Evolutionary conservation across 1,284 basidiomycete genomes (phyloP).

Genomic region (Ganoderma resinaceum): DNA sequence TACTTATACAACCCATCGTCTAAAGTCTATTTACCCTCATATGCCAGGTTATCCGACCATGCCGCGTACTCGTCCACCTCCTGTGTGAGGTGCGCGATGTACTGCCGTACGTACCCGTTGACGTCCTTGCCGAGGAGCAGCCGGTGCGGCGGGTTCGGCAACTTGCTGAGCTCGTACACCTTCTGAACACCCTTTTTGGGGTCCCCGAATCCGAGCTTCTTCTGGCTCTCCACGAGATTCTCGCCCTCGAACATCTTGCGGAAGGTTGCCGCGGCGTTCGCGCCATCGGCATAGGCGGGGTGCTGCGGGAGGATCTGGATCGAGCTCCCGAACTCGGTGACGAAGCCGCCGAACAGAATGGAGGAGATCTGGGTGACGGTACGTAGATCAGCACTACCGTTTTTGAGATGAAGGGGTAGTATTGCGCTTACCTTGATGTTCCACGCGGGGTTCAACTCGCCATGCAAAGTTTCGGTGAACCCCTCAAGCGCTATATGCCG

Average conservation of each 20-base stretch:
- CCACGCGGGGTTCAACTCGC: conserved; percentile 40
- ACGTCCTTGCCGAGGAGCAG: conserved; percentile 36
- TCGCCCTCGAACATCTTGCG: not conserved
- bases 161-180: conserved; percentile 13
- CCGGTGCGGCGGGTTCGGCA: conserved; percentile 34
- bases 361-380: conserved; percentile 16
- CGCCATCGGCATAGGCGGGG: conserved; percentile 25
- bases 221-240: not conserved
- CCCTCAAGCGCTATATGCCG: conserved; percentile 42
- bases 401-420: not conserved
- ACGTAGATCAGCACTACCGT: not conserved
- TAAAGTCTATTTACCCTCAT: not conserved
- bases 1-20: too few relatives aligned
- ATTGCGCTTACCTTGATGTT: conserved; percentile 39
- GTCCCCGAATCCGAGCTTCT: conserved; percentile 4
- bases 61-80: conserved; percentile 31
- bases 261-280: not conserved
- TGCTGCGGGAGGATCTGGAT: conserved; percentile 12
- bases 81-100: conserved; percentile 29
- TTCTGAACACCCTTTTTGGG: conserved; percentile 10
- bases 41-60: conserved; percentile 37
- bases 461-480: conserved; percentile 40
- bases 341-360: conserved; percentile 27
- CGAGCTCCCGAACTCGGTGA: conserved; percentile 14
- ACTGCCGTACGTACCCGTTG: conserved; percentile 17